phyloP scores from a whole-genome alignment of 305 asterid genomes.

The Fraxinus sp. region DNA sequence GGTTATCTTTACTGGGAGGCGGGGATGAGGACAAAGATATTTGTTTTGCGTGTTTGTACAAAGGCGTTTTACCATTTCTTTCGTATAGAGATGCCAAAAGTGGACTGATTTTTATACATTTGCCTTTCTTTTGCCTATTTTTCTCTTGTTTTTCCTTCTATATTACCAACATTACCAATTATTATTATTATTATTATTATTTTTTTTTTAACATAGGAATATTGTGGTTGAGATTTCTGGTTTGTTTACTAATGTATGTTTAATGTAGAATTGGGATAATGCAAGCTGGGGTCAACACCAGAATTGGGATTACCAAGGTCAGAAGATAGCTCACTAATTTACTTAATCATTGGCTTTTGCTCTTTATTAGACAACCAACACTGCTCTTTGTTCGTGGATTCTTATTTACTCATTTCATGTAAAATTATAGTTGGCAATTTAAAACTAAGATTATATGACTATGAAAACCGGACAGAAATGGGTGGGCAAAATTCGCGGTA shows the following conservation, averaged over 20 bases:
- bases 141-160: neutral
- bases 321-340: slow-evolving; percentile 28
- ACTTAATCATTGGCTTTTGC: slow-evolving; percentile 10
- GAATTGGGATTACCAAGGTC: slow-evolving; percentile 76
- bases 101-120: neutral
- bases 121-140: neutral
- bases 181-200: too few relatives aligned
- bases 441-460: neutral
- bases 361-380: slow-evolving; percentile 14
- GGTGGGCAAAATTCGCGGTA: neutral
- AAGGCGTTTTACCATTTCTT: neutral
- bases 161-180: neutral
- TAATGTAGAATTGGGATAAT: slow-evolving; percentile 72
- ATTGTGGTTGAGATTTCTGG: slow-evolving; percentile 14
- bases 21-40: neutral
- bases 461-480: neutral
- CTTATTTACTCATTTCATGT: slow-evolving; percentile 17
- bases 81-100: neutral
- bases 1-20: neutral
- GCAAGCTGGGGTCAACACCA: slow-evolving; percentile 81
- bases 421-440: slow-evolving; percentile 18
- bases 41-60: neutral
- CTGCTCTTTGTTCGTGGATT: neutral
- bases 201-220: neutral
- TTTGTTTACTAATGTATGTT: slow-evolving; percentile 18